Conservation (phyloP, 805 yeast genomes). For the Isabelozyma heimii region DNA sequence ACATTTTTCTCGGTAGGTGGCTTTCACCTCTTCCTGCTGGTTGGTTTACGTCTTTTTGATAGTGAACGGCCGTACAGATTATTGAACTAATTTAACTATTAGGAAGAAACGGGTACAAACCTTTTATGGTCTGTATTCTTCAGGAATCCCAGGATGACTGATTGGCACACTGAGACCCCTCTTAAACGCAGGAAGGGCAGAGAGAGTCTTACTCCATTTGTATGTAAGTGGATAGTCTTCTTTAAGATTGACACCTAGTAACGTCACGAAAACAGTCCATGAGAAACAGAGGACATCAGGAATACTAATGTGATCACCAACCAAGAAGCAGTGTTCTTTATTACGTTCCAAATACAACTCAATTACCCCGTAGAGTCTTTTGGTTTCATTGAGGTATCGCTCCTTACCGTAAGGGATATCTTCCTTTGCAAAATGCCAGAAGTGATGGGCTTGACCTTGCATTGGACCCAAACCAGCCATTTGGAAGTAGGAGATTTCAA, state of each 20-base stretch:
- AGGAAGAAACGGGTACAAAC: no score
- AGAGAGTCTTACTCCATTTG: slow-evolving; percentile 39
- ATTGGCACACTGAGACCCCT: slow-evolving; percentile 17
- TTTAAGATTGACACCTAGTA: slow-evolving; percentile 21
- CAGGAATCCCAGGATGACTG: background rate
- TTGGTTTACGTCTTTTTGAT: no score
- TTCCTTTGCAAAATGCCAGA: slow-evolving; percentile 38
- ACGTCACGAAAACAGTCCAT: background rate
- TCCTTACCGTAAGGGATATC: slow-evolving; percentile 50
- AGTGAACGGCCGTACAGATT: no score
- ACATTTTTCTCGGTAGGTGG: no score
- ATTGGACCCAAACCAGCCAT: slow-evolving; percentile 53
- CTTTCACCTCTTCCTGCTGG: no score
- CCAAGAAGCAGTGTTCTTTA: slow-evolving; percentile 46
- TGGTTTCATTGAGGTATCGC: slow-evolving; percentile 44
- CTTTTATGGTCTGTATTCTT: background rate
- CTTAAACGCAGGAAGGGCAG: slow-evolving; percentile 28
- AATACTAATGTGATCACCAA: slow-evolving; percentile 51
- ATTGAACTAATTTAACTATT: no score
- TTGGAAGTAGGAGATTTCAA: slow-evolving; percentile 51
- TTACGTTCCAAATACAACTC: slow-evolving; percentile 44
- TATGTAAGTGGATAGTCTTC: slow-evolving; percentile 36
- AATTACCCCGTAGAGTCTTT: slow-evolving; percentile 46
- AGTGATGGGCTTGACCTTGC: slow-evolving; percentile 53
- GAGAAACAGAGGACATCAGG: slow-evolving; percentile 51